phyloP scores from a whole-genome alignment of 2,329 filamentous ascomycete genomes.

The Lecanicillium sp. region DNA sequence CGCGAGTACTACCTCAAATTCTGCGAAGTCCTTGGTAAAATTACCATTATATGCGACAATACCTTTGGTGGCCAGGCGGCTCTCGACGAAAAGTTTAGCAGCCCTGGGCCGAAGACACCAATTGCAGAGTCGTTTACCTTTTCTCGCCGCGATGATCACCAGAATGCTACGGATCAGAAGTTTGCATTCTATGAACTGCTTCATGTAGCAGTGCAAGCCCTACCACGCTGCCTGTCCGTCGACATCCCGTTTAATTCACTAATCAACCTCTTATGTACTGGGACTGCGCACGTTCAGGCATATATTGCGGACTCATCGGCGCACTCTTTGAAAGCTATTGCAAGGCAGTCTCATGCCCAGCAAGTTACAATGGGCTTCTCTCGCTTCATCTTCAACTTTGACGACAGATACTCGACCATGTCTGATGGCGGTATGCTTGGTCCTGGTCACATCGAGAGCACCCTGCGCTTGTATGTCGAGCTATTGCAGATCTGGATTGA shows the following conservation, averaged over 20 bases:
- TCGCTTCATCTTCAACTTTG: conserved; percentile 97
- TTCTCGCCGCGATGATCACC: conserved; percentile 69
- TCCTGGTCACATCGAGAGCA: conserved; percentile 89
- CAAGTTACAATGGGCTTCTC: conserved; percentile 96
- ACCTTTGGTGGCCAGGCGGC: conserved; percentile 94
- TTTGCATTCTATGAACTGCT: conserved; percentile 94
- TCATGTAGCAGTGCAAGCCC: conserved; percentile 88
- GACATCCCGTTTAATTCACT: conserved; percentile 89
- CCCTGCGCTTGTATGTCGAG: conserved; percentile 85
- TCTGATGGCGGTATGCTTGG: conserved; percentile 96
- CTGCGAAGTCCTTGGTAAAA: conserved; percentile 90
- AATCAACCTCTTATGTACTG: conserved; percentile 91
- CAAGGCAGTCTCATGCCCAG: conserved; percentile 84
- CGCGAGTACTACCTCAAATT: conserved; percentile 85
- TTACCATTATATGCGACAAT: conserved; percentile 93
- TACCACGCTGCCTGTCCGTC: conserved; percentile 86
- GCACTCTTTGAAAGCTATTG: conserved; percentile 90
- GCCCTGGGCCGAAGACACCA: conserved; percentile 84
- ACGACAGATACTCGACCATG: conserved; percentile 95
- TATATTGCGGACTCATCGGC: conserved; percentile 91
- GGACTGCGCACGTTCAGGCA: conserved; percentile 87
- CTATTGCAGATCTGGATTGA: conserved; percentile 95
- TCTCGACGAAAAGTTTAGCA: conserved; percentile 88
- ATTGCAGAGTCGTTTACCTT: conserved; percentile 94
- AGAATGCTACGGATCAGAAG: conserved; percentile 69